Base-by-base conservation (phyloP, 1,284 basidiomycete genomes). In the Moesziomyces aphidis region DNA sequence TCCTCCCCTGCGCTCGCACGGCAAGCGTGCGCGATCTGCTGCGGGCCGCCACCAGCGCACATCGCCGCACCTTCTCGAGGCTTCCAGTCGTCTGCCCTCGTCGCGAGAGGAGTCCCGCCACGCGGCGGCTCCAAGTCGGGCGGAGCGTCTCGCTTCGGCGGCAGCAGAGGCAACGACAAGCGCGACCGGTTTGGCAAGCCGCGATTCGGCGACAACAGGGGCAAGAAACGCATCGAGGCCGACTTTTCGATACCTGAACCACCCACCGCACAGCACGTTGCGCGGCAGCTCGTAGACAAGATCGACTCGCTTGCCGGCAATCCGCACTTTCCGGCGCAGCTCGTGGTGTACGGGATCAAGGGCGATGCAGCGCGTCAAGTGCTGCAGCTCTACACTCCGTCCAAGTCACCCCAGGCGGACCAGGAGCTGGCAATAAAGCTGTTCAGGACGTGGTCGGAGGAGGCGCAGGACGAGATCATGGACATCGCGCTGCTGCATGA, bases 301-400 rank as follows among this genome's bases (percentile, higher is more conserved):
- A 44, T 70, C 2, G 45, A 26, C 1, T 54, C 67, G 0, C 47
- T 74, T 47, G 5, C 21, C 0, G 36, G 57, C 19, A 52, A 65
- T 31, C 60, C 65, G 2, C 55, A 70, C 2, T 24, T 75, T 31
- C 60, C 60, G 0, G 31, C 43, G 5, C 62, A 70, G 45, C 61
- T 75, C 5, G 62, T 61, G 2, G 58, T 59, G 10, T 74, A 74
- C 28, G 72, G 72, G 4, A 44, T 74, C 49, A 74, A 70, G 21
- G 72, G 61, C 24, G 50, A 39, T 7, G 48, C 59, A 4, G 66
- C 63, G 2, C 52, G 46, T 6, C 5, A 60, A 23, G 23, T 74
- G 24, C 50, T 69, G 1, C 50, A 61, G 13, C 26, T 26, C 21
- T n/a, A 50, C 5, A 7, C 31, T 2, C 19, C 10, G 4, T 17